Evolutionary conservation across 2,329 filamentous ascomycete genomes (phyloP).

Genomic region (Colletotrichum sidae): DNA sequence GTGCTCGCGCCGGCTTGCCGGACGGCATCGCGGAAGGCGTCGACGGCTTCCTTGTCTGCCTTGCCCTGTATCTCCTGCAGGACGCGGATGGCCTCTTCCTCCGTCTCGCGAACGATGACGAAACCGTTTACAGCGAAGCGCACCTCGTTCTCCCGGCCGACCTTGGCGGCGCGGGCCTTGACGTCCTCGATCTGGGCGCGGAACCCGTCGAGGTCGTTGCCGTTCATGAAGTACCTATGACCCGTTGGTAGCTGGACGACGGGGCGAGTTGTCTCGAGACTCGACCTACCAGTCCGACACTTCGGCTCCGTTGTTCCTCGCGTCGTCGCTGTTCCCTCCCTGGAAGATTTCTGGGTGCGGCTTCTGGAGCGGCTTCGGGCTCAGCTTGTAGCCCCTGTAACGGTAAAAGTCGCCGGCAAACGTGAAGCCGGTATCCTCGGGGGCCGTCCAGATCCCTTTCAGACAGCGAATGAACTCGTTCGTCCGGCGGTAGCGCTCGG

Average conservation of each 20-base stretch:
- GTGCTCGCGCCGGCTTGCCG: constrained; percentile 62
- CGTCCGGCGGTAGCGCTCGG: constrained; percentile 61
- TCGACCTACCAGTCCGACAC: constrained; percentile 54
- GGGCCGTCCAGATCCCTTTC: constrained; percentile 61
- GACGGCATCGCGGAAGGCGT: constrained; percentile 60
- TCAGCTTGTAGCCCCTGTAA: constrained; percentile 61
- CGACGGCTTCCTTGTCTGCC: constrained; percentile 61
- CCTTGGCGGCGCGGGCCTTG: constrained; percentile 55
- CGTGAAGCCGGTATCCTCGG: constrained; percentile 56
- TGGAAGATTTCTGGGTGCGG: constrained; percentile 65
- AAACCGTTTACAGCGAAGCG: constrained; percentile 63
- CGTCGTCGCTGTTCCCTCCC: constrained; percentile 63
- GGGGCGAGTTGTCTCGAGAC: too few relatives aligned
- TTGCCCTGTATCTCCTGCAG: constrained; percentile 65
- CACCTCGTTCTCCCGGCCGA: constrained; percentile 54
- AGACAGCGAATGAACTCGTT: constrained; percentile 63
- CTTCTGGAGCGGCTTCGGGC: constrained; percentile 61
- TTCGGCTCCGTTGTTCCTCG: constrained; percentile 59
- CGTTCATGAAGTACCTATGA: constrained; percentile 63
- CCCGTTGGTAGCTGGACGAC: too few relatives aligned
- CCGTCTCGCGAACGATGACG: constrained; percentile 61
- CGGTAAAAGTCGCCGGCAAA: constrained; percentile 65
- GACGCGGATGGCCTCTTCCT: constrained; percentile 60
- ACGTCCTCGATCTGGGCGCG: constrained; percentile 62
- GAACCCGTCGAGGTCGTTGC: constrained; percentile 65